Percentiles rank a stretch among this genome's conserved stretches.
Conservation (phyloP, 2,329 filamentous ascomycete species). For the Zalaria obscura region DNA sequence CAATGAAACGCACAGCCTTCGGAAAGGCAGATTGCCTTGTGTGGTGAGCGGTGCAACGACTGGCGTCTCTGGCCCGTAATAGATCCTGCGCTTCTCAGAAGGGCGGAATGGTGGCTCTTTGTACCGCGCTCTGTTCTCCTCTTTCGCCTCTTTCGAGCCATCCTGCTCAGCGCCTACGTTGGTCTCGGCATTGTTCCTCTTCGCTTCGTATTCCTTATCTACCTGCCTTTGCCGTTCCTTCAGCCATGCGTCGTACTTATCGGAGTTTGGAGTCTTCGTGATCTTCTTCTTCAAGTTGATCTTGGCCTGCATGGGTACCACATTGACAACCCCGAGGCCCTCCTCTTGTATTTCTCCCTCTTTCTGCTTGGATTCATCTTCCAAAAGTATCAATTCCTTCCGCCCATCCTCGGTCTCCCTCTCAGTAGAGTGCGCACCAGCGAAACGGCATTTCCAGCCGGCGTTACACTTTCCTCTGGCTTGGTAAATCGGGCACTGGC, state of each 20-base stretch:
- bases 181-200: slow-evolving; percentile 6
- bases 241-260: slow-evolving; percentile 65
- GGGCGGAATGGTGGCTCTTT: slow-evolving; percentile 77
- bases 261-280: slow-evolving; percentile 55
- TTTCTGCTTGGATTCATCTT: slow-evolving; percentile 23
- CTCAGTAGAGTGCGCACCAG: slow-evolving; percentile 74
- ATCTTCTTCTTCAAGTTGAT: slow-evolving; percentile 61
- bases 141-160: slow-evolving; percentile 23
- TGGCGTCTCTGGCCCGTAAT: slow-evolving; percentile 89
- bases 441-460: slow-evolving; percentile 92
- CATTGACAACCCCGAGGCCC: slow-evolving; percentile 58
- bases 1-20: slow-evolving; percentile 74
- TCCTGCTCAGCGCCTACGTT: slow-evolving; percentile 17
- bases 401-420: slow-evolving; percentile 62
- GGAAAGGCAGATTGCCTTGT: slow-evolving; percentile 90
- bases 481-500: slow-evolving; percentile 71
- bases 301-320: slow-evolving; percentile 56
- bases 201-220: slow-evolving; percentile 10
- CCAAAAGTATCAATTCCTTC: slow-evolving; percentile 64
- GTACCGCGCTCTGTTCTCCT: slow-evolving; percentile 67
- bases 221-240: slow-evolving; percentile 41
- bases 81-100: slow-evolving; percentile 85
- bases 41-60: slow-evolving; percentile 90
- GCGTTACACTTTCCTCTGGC: slow-evolving; percentile 60
- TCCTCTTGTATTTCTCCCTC: slow-evolving; percentile 24